Base-by-base conservation (phyloP, 2,329 filamentous ascomycete species). In the Plectosphaerella plurivora region DNA sequence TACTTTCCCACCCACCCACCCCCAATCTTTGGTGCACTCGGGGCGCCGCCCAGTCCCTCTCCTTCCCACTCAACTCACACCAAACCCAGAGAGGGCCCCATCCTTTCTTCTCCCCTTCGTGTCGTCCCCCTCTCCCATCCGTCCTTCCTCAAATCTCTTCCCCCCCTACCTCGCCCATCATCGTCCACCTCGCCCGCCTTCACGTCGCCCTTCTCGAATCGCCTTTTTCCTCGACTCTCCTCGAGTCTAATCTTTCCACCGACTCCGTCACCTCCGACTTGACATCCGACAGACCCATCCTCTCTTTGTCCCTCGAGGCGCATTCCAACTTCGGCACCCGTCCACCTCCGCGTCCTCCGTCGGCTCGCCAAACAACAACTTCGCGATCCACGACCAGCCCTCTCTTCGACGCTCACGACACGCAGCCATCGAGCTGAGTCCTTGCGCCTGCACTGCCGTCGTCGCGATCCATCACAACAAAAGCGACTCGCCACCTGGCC, bases 71-170 rank as follows among this genome's bases (percentile, higher is more conserved):
- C 25, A 28, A 28, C 39, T 42, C 39, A 18, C 39, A 42, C 39
- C 39, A 20, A 42, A 18, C 10, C 39, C 16, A 18, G 8, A n/a
- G 39, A 18, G 16, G 53, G 51, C 52, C 54, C 51, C 51, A 56
- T 52, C 53, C 53, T 50, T 53, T 50, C 47, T 51, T 47, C 25
- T 49, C 52, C 51, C 52, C 49, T 50, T 53, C 56, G 53, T 56
- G 50, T 57, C 46, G 54, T 57, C 53, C 50, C 56, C 52, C 46
- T 25, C 46, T 46, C 42, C 28, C 45, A 33, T 45, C 35, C 48
- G 14, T 49, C 47, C 55, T 50, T 56, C 51, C 54, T 53, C 53
- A 51, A 55, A 53, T 55, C 55, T 57, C 55, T 57, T 57, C n/a
- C 47, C 52, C 50, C 52, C 22, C 35, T 42, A n/a, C 35, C 45